Percentiles rank a stretch among this genome's conserved stretches.
phyloP scores from a whole-genome alignment of 345 rosid species.

The Aquilaria malaccensis region DNA sequence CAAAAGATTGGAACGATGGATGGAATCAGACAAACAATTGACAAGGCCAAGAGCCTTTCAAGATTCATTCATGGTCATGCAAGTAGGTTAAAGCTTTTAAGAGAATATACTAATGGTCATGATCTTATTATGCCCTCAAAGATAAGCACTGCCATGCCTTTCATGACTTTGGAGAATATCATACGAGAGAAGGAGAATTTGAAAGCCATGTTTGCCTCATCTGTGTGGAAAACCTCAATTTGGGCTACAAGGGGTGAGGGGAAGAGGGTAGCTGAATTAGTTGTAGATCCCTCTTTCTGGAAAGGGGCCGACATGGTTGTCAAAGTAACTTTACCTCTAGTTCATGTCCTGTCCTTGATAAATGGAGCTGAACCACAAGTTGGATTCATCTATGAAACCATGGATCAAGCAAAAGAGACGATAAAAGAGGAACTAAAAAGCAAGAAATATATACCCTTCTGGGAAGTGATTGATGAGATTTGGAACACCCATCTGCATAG shows the following conservation, averaged over 20 bases:
- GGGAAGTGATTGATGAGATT: conserved; percentile 55
- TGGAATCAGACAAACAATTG: conserved; percentile 19
- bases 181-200: conserved; percentile 31
- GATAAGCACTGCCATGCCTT: conserved; percentile 29
- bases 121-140: conserved; percentile 31
- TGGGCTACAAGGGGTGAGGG: conserved; percentile 29
- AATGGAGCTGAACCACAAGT: conserved; percentile 26
- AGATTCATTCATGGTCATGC: conserved; percentile 29
- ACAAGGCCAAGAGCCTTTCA: conserved; percentile 30
- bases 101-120: conserved; percentile 14
- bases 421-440: conserved; percentile 25
- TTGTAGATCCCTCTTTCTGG: conserved; percentile 45
- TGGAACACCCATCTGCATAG: conserved; percentile 44
- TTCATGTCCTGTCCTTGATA: conserved; percentile 30
- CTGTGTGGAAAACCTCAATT: conserved; percentile 27
- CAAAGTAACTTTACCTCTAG: conserved; percentile 40
- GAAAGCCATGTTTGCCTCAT: conserved; percentile 34
- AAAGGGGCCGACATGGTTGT: conserved; percentile 28
- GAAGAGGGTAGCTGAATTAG: conserved; percentile 22
- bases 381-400: conserved; percentile 57
- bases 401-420: conserved; percentile 52
- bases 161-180: conserved; percentile 39
- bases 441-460: conserved; percentile 33
- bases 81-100: conserved; percentile 20
- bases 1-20: conserved; percentile 24